A percentile compares a stretch with the other conserved stretches of the same genome.
phyloP scores from a whole-genome alignment of 495 filamentous ascomycete species.

The Chaetomidium leptoderma region DNA sequence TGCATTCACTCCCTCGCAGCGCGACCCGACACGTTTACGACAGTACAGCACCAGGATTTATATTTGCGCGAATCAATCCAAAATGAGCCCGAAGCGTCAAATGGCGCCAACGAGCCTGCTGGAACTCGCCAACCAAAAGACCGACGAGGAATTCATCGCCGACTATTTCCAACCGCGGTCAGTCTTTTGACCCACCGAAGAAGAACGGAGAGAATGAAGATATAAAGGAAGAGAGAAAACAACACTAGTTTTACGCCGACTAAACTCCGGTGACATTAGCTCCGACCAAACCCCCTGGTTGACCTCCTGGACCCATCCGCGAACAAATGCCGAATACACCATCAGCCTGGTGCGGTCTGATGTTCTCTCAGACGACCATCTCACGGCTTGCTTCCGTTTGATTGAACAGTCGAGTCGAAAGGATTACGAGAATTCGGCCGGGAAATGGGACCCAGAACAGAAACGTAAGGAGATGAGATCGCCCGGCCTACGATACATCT shows the following conservation, averaged over 20 bases:
- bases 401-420: conserved; percentile 63
- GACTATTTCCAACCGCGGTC: conserved; percentile 43
- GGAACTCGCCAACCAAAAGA: conserved; percentile 42
- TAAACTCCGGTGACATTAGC: neutral
- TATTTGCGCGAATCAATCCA: neutral
- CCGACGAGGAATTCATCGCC: conserved; percentile 41
- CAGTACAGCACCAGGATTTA: no score
- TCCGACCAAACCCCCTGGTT: conserved; percentile 34
- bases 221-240: no score
- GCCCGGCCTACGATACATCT: conserved; percentile 62
- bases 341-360: conserved; percentile 47
- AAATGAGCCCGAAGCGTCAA: conserved; percentile 31
- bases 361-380: conserved; percentile 47
- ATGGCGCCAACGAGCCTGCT: conserved; percentile 38
- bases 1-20: no score
- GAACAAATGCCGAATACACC: conserved; percentile 34
- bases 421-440: conserved; percentile 60
- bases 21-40: no score
- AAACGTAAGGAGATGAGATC: conserved; percentile 76
- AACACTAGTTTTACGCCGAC: no score
- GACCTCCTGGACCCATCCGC: conserved; percentile 42
- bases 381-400: conserved; percentile 65
- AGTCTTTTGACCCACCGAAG: no score
- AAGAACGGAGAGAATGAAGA: no score
- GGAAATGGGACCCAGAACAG: conserved; percentile 64